Conservation (phyloP, 1,284 basidiomycete species). For the Ustilago bromivora region DNA sequence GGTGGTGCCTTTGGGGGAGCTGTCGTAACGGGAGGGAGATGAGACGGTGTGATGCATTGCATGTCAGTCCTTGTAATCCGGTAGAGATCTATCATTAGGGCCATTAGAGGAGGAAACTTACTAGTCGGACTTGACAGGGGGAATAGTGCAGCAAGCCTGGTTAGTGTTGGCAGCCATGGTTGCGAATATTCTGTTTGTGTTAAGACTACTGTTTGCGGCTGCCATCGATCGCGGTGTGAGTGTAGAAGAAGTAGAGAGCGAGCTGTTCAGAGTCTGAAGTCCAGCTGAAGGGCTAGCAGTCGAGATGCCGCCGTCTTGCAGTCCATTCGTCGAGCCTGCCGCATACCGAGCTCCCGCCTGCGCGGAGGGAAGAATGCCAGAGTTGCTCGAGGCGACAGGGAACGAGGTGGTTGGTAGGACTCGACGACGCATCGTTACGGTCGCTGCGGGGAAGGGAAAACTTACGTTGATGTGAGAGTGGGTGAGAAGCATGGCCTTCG, state of each 20-base stretch:
- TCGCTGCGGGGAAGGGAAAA: background rate
- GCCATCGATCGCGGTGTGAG: background rate
- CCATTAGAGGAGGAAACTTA: conserved; percentile 13
- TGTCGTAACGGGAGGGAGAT: background rate
- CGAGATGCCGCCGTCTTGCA: background rate
- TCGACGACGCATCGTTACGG: conserved; percentile 2
- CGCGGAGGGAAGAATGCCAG: background rate
- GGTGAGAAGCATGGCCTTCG: background rate
- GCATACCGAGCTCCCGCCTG: background rate
- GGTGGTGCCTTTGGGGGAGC: conserved; percentile 71
- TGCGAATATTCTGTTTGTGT: conserved; percentile 20
- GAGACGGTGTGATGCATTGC: background rate
- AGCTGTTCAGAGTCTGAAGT: conserved; percentile 7
- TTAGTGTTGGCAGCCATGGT: conserved; percentile 58
- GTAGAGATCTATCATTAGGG: too few relatives aligned
- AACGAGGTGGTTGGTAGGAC: background rate
- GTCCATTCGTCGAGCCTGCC: background rate
- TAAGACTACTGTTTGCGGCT: conserved; percentile 12
- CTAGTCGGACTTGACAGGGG: conserved; percentile 72
- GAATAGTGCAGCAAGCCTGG: conserved; percentile 72
- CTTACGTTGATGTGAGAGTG: conserved; percentile 1
- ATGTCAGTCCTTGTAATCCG: background rate
- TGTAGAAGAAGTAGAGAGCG: background rate
- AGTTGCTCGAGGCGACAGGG: background rate
- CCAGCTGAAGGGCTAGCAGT: background rate